Evolutionary conservation across 495 filamentous ascomycete species (phyloP).

Genomic region (Paragyromitra xinjiangensis): DNA sequence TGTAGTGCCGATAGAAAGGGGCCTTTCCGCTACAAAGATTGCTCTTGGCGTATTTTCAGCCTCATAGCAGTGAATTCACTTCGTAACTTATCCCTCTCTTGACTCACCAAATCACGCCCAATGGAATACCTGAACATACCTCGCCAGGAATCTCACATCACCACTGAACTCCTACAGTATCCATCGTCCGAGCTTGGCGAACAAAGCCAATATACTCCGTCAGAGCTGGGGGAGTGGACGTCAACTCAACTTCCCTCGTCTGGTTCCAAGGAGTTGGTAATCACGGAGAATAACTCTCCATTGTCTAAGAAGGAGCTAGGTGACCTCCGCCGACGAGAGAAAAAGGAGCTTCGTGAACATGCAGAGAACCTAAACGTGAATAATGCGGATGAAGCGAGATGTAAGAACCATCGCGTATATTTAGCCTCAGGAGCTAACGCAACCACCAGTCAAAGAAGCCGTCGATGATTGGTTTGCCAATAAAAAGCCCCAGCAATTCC

Average conservation of each 20-base stretch:
- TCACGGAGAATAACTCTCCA: not conserved
- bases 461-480: constrained; percentile 46
- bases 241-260: constrained; percentile 5
- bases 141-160: not conserved
- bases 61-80: not conserved
- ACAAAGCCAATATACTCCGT: constrained; percentile 1
- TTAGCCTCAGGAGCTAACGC: not conserved
- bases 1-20: not conserved
- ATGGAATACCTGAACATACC: constrained; percentile 25
- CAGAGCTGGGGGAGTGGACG: constrained; percentile 11
- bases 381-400: constrained; percentile 4
- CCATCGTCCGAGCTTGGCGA: not conserved
- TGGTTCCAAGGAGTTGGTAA: not conserved
- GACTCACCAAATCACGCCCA: not conserved
- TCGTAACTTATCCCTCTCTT: not conserved
- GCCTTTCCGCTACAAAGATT: not conserved
- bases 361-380: not conserved
- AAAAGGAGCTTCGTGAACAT: not conserved
- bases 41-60: constrained; percentile 19
- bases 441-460: constrained; percentile 28
- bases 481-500: constrained; percentile 45
- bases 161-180: not conserved
- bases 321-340: not conserved
- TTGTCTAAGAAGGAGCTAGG: constrained; percentile 17
- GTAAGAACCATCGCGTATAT: constrained; percentile 20